Base-by-base conservation (phyloP, 2,329 filamentous ascomycete genomes). In the Hirsutella thompsonii region DNA sequence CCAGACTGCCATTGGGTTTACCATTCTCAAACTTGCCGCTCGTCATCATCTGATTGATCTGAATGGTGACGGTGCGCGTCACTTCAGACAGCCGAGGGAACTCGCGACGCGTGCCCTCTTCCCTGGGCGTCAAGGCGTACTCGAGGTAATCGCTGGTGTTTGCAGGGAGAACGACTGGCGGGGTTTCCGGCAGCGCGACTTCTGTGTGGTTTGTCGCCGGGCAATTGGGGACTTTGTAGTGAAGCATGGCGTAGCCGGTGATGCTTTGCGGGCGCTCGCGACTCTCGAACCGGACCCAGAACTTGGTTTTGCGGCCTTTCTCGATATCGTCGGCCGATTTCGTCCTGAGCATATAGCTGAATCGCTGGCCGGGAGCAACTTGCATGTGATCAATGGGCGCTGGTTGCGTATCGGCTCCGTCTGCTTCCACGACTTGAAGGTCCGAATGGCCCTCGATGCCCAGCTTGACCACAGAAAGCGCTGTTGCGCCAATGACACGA, bases 391-490 rank as follows among this genome's bases (percentile, higher is more conserved):
- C 57, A 2, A 67, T 67, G 0, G 49, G 48, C 16, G 63, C 58
- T 0, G 69, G 67, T 49, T 67, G 61, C 3, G 71, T 75, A 52
- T 75, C 76, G 14, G 61, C 58, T 13, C 68, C 69, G 45, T 83
- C 79, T 0, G 73, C 77, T 42, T 72, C 70, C 41, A 83, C 75
- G 40, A 83, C 63, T 0, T 64, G 68, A 36, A 81, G 52, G 11
- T 69, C 58, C 2, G 61, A 50, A 49, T 83, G 79, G 6, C 53
- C 67, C 46, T 79, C 74, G 34, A 82, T 68, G 0, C 62, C 74
- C 3, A 79, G 48, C 3, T 67, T 64, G 6, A 70, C 58, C 45
- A 73, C 62, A 0, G 72, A 75, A n/a, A 81, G 58, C 2, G 71
- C 72, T 0, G 69, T 71, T 1, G 55, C 66, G 5, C 76, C 74